Base-by-base conservation (phyloP, 345 rosid genomes). In the Pelargonium nanum region DNA sequence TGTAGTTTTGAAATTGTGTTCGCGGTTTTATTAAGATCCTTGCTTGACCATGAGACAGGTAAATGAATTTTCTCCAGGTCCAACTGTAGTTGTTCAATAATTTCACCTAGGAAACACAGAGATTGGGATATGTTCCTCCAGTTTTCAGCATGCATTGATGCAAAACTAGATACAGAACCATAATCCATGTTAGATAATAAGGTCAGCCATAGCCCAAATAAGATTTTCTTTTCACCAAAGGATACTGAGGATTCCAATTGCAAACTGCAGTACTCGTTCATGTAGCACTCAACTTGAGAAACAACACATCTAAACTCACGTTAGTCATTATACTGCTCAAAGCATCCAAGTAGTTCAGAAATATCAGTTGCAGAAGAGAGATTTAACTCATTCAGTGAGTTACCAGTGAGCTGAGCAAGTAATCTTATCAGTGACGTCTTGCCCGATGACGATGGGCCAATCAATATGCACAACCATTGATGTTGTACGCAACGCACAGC, bases 331-430 rank as follows among this genome's bases (percentile, higher is more conserved):
- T 84, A 89, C 67, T 92, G 98, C 84, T 92, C 98, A 75, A 92
- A 92, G 80, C 93, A 80, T 66, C 98, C 98, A 60, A 92, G 89
- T 61, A 92, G 72, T 65, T 92, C 98, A 55, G 97, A 92, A 62
- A 88, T 89, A 72, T 92, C 98, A 56, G 98, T 85, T 17, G 91
- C 85, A 63, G 97, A 75, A 26, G 98, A 89, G 69, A 92, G 95
- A 78, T 79, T 85, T 61, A 92, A 28, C 69, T 92, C 98, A 64
- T 87, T 80, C 28, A 92, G 81, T 24, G 72, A 68, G 58, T 82
- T 89, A 56, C 98, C 96, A 28, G 88, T 81, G 59, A 92, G 86
- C 61, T 82, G 83, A 63, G 95, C 88, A 53, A 92, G 78, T 60
- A 85, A 72, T 72, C 94, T 80, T 72, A 92, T 76, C 81, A 84